A percentile compares a stretch with the other conserved stretches of the same genome.
Evolutionary conservation across 1,284 basidiomycete genomes (phyloP).

Genomic region (Ustilago trichophora): DNA sequence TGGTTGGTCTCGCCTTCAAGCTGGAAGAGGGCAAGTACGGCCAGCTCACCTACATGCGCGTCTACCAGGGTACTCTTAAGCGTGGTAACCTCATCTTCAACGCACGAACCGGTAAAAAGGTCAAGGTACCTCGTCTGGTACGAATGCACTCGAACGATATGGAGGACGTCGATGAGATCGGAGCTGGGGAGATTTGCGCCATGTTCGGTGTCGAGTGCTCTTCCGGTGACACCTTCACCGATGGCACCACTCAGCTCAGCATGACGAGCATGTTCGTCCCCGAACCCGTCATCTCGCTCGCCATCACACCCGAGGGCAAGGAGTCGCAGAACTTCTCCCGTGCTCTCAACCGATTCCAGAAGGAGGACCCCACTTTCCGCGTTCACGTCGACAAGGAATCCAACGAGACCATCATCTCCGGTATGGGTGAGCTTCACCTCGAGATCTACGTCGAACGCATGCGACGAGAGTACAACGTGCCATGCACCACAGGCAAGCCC

Average conservation of each 20-base stretch:
- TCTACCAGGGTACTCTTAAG: conserved; percentile 93
- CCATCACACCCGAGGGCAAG: conserved; percentile 88
- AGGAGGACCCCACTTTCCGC: conserved; percentile 98
- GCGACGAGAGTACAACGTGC: conserved; percentile 95
- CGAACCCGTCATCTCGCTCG: conserved; percentile 95
- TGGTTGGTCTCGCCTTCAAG: conserved; percentile 97
- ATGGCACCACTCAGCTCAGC: conserved; percentile 62
- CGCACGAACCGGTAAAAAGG: conserved; percentile 92
- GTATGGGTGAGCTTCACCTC: conserved; percentile 98
- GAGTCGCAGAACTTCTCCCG: conserved; percentile 88
- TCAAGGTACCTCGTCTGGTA: conserved; percentile 96
- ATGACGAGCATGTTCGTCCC: conserved; percentile 97
- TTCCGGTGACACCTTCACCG: conserved; percentile 95
- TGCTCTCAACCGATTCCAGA: conserved; percentile 96
- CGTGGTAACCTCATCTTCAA: conserved; percentile 89
- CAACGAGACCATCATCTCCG: conserved; percentile 99
- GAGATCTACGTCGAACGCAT: conserved; percentile 99
- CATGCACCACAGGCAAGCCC: conserved; percentile 93
- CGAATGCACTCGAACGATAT: conserved; percentile 99
- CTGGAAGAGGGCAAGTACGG: conserved; percentile 97
- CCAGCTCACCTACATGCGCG: conserved; percentile 98
- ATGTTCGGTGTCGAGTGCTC: conserved; percentile 99
- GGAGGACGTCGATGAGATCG: conserved; percentile 95
- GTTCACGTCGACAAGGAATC: conserved; percentile 94
- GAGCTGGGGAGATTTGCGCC: conserved; percentile 99